These are phyloP conservation scores for Dictyostelium capitatum DNA, from an alignment of 78 protist genomes.

Conservation along the genomic window DNA sequence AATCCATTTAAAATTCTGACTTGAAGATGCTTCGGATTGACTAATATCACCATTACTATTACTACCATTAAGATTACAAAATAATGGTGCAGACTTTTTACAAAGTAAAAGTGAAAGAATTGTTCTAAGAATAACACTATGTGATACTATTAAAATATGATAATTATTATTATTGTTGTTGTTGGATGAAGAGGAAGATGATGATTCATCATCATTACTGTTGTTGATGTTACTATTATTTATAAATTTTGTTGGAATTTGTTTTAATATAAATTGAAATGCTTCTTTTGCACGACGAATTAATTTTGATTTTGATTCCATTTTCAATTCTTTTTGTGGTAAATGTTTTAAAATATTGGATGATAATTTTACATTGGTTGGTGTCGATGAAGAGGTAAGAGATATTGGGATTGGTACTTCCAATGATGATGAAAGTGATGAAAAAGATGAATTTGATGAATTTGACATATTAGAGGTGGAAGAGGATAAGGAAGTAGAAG, in stretches of 20 bases:
- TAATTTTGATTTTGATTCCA: constrained; percentile 64
- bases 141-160: constrained; percentile 71
- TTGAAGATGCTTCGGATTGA: constrained; percentile 50
- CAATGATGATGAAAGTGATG: neutral
- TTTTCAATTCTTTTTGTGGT: constrained; percentile 69
- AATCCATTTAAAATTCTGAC: constrained; percentile 71
- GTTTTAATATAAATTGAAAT: constrained; percentile 64
- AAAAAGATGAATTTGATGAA: neutral
- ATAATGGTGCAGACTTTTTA: constrained; percentile 23
- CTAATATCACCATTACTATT: neutral
- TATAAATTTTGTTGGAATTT: constrained; percentile 50
- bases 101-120: constrained; percentile 45
- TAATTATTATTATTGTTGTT: neutral
- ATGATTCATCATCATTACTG: neutral
- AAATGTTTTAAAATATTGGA: constrained; percentile 57
- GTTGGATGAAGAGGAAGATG: neutral
- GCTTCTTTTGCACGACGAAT: constrained; percentile 75
- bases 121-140: constrained; percentile 42
- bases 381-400: constrained; percentile 2
- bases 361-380: constrained; percentile 20
- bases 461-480: neutral
- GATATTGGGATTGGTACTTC: neutral
- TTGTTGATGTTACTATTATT: neutral
- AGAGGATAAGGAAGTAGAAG: neutral
- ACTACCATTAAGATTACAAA: constrained; percentile 3